These are phyloP conservation scores for Psilocybe tampanensis DNA, from an alignment of 768 basidiomycete species.

Conservation along the genomic window DNA sequence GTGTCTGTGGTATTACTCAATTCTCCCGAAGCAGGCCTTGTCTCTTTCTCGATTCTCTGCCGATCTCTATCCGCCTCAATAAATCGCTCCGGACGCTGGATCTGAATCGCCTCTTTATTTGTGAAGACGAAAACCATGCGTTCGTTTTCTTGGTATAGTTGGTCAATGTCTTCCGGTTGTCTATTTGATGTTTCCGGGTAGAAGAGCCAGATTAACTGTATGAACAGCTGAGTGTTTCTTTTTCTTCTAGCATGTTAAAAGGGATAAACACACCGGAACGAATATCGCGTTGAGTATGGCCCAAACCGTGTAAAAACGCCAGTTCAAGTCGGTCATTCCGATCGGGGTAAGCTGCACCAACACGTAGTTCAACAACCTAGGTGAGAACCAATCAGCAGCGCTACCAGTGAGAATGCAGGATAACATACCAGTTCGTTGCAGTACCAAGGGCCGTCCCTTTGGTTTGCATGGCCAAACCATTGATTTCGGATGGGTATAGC, in stretches of 20 bases:
- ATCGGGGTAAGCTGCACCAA: constrained; percentile 52
- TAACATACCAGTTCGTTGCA: constrained; percentile 47
- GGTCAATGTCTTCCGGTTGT: constrained; percentile 52
- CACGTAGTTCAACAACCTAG: constrained; percentile 50
- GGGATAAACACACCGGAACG: constrained; percentile 37
- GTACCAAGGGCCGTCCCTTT: constrained; percentile 52
- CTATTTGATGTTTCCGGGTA: constrained; percentile 55
- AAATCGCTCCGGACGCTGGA: constrained; percentile 43
- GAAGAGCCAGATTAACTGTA: constrained; percentile 44
- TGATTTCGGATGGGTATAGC: constrained; percentile 55
- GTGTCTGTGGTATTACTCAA: not conserved
- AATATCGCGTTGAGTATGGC: constrained; percentile 48
- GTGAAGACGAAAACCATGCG: constrained; percentile 42
- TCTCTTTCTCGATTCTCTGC: constrained; percentile 3
- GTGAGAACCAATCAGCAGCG: not conserved
- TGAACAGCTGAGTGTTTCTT: not conserved
- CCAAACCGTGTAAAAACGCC: constrained; percentile 55
- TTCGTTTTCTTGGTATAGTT: constrained; percentile 45
- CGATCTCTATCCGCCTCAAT: constrained; percentile 38
- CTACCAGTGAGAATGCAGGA: not conserved
- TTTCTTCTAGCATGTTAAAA: not conserved
- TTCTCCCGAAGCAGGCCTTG: not conserved
- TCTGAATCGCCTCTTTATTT: constrained; percentile 45
- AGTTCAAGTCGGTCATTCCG: constrained; percentile 48
- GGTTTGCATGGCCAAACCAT: constrained; percentile 50